phyloP scores from a whole-genome alignment of 768 basidiomycete species.

The Leccinum fibrillosum region DNA sequence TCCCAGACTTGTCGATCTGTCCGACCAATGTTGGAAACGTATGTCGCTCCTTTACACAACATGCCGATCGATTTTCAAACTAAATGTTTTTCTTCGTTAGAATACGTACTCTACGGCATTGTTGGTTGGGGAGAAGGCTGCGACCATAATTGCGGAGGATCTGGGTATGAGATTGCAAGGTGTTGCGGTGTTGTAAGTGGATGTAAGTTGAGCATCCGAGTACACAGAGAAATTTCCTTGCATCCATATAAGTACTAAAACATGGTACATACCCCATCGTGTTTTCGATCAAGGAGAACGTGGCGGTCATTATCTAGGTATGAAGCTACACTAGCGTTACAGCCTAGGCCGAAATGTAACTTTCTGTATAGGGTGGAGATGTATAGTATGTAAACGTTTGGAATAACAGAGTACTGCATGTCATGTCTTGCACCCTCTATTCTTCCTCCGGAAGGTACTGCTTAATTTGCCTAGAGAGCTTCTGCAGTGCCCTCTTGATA shows the following conservation, averaged over 20 bases:
- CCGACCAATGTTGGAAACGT: constrained; percentile 8
- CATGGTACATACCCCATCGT: constrained; percentile 32
- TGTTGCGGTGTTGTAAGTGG: not conserved
- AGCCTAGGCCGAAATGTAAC: not conserved
- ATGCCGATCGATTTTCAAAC: not conserved
- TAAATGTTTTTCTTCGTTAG: not conserved
- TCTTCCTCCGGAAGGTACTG: not conserved
- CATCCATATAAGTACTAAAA: too few relatives aligned
- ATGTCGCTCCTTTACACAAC: not conserved
- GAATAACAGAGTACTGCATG: not conserved
- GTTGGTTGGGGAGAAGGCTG: not conserved
- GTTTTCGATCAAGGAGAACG: not conserved
- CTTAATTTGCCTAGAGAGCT: not conserved
- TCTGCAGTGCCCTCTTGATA: constrained; percentile 1
- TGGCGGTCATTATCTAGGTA: not conserved
- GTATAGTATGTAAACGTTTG: not conserved
- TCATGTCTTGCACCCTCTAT: too few relatives aligned
- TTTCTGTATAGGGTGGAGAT: not conserved
- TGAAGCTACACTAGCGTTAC: not conserved
- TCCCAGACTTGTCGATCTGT: constrained; percentile 5
- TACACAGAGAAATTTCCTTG: too few relatives aligned
- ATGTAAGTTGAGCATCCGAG: too few relatives aligned
- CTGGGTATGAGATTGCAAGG: not conserved
- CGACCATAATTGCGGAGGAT: not conserved
- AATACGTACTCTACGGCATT: not conserved